Conservation (phyloP, 129 eudicot genomes). For the Apium graveolens region DNA sequence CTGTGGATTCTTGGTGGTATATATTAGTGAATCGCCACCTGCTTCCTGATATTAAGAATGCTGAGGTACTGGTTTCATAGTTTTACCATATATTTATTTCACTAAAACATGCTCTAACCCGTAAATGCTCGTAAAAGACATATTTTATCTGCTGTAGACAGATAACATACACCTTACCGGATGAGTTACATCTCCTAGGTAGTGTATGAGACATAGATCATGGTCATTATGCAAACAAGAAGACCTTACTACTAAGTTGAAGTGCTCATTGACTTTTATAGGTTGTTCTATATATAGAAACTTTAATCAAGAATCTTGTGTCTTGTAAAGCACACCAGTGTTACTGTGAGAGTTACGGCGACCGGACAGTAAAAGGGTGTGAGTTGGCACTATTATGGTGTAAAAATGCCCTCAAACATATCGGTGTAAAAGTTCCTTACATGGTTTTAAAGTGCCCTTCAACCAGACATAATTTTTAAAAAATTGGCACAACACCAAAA, state of each 20-base stretch:
- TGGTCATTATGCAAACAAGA: background rate
- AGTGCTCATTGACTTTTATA: background rate
- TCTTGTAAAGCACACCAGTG: background rate
- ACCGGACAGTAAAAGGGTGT: background rate
- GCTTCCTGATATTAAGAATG: slow-evolving; percentile 81
- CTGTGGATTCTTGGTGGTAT: slow-evolving; percentile 93
- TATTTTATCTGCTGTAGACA: background rate
- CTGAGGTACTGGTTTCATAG: slow-evolving; percentile 51
- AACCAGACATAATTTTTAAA: background rate
- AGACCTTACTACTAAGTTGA: background rate
- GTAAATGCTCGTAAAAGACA: background rate
- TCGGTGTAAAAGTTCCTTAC: background rate
- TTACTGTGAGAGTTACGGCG: background rate
- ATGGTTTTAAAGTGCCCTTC: background rate
- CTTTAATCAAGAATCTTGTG: background rate
- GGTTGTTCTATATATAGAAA: background rate
- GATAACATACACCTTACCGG: background rate
- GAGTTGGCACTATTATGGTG: background rate
- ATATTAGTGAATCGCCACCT: slow-evolving; percentile 83
- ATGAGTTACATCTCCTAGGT: background rate
- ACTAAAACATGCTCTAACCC: no score
- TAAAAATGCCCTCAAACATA: background rate
- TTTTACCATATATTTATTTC: background rate
- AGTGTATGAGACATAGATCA: background rate
- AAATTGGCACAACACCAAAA: background rate